Base-by-base conservation (phyloP, 345 rosid species). In the Hibiscus mutabilis region DNA sequence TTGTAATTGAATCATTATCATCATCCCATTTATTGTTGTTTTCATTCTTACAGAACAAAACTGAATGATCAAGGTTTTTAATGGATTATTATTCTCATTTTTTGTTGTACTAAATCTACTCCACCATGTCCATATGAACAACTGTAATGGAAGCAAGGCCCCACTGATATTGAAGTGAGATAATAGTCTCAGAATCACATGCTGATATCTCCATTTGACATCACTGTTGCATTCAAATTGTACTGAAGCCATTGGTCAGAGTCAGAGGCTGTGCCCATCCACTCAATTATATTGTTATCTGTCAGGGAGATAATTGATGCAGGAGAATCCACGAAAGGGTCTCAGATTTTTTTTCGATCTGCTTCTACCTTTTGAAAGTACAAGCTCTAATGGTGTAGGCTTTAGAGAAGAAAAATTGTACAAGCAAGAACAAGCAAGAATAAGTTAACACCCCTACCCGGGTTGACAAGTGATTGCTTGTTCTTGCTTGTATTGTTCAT, bases 161-260 rank as follows among this genome's bases (percentile, higher is more conserved):
- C 90, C 3, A 3, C 9, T 52, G 9, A 75, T 66, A 76, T 75
- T 80, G n/a, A 70, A 73, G 77, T 79, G 76, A 75, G 84, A 77
- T 77, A 79, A 55, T 51, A 21, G 21, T 55, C 60, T 55, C 14
- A 55, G 60, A 55, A 85, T 85, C 97, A 88, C 93, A 86, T 84
- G 91, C 90, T 83, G 88, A 72, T 85, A 66, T 82, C 76, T 73
- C 49, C n/a, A 75, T 68, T 79, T 40, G 60, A 56, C 69, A 75
- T 64, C 73, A 82, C 91, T 86, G 86, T 86, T 87, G 89, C 86
- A 91, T n/a, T n/a, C n/a, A n/a, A n/a, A n/a, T n/a, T n/a, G n/a
- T n/a, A n/a, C n/a, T n/a, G n/a, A n/a, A n/a, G n/a, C n/a, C n/a
- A n/a, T 74, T 70, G 25, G 77, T 78, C 84, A 86, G 60, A 24